Conservation (phyloP, 2,329 filamentous ascomycete genomes). For the Cercospora sp. region DNA sequence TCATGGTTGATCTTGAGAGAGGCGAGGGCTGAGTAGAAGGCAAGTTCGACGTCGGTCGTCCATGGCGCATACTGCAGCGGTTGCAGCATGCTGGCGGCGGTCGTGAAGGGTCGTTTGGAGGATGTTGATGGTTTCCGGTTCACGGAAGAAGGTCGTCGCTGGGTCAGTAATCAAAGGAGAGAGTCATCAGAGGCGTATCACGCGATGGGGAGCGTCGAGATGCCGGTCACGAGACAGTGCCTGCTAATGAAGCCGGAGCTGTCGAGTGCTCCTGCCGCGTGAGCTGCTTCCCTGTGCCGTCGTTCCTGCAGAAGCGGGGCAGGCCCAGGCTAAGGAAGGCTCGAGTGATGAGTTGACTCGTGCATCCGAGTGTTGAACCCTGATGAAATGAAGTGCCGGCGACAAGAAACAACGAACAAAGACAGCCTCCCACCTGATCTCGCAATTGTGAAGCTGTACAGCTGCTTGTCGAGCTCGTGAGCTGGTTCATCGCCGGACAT, state of each 20-base stretch:
- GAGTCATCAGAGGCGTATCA: slow-evolving; percentile 3
- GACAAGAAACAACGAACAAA: background rate
- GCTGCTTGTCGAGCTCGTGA: background rate
- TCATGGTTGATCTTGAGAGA: slow-evolving; percentile 94
- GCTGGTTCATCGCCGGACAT: background rate
- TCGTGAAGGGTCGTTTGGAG: slow-evolving; percentile 3
- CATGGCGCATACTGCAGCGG: slow-evolving; percentile 80
- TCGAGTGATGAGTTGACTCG: background rate
- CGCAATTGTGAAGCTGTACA: background rate
- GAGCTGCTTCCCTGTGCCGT: slow-evolving; percentile 10
- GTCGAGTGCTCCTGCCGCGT: slow-evolving; percentile 4
- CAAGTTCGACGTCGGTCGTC: slow-evolving; percentile 89
- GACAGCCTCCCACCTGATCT: background rate
- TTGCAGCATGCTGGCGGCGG: slow-evolving; percentile 25
- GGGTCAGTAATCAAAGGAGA: background rate
- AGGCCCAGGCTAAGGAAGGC: background rate
- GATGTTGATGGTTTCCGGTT: background rate
- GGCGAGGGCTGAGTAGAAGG: slow-evolving; percentile 92
- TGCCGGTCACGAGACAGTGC: slow-evolving; percentile 8
- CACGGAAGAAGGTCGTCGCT: background rate
- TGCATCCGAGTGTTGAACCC: background rate
- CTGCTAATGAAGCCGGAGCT: slow-evolving; percentile 6
- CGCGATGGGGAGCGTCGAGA: background rate
- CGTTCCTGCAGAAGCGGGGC: slow-evolving; percentile 15
- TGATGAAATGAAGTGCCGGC: background rate